phyloP scores from a whole-genome alignment of 169 alveolate species.

The Sarcocystis neurona region DNA sequence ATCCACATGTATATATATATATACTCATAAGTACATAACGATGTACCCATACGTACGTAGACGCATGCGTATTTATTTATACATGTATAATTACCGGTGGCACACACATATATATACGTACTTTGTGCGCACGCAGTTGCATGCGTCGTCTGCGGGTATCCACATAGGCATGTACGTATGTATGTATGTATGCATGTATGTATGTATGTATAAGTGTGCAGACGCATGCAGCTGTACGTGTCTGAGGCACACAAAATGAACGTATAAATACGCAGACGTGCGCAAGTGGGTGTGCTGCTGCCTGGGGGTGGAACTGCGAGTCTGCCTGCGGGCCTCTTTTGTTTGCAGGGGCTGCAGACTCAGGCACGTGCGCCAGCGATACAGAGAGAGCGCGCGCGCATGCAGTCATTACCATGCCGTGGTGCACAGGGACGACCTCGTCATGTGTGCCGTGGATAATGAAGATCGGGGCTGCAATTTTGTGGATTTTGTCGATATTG shows the following conservation, averaged over 20 bases:
- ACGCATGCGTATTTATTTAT: not conserved
- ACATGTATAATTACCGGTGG: too few relatives aligned
- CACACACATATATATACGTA: too few relatives aligned
- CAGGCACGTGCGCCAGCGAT: too few relatives aligned
- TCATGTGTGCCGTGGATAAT: conserved; percentile 91
- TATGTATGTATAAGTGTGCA: not conserved
- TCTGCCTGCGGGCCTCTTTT: too few relatives aligned
- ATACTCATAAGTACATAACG: too few relatives aligned
- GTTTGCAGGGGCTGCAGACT: too few relatives aligned
- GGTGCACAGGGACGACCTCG: conserved; percentile 84
- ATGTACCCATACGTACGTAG: too few relatives aligned
- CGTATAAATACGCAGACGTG: not conserved
- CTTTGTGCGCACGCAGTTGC: not conserved
- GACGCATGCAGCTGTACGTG: too few relatives aligned
- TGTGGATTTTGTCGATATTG: conserved; percentile 80
- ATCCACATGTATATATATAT: too few relatives aligned
- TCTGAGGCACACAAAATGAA: too few relatives aligned
- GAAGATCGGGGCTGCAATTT: conserved; percentile 75
- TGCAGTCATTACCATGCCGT: conserved; percentile 59
- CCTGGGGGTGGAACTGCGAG: not conserved
- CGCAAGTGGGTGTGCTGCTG: not conserved
- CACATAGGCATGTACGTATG: not conserved
- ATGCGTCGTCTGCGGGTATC: not conserved
- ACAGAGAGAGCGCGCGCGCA: not conserved
- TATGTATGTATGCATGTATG: not conserved